Evolutionary conservation across 2,329 filamentous ascomycete species (phyloP).

Genomic region (Neoascochyta sp.): DNA sequence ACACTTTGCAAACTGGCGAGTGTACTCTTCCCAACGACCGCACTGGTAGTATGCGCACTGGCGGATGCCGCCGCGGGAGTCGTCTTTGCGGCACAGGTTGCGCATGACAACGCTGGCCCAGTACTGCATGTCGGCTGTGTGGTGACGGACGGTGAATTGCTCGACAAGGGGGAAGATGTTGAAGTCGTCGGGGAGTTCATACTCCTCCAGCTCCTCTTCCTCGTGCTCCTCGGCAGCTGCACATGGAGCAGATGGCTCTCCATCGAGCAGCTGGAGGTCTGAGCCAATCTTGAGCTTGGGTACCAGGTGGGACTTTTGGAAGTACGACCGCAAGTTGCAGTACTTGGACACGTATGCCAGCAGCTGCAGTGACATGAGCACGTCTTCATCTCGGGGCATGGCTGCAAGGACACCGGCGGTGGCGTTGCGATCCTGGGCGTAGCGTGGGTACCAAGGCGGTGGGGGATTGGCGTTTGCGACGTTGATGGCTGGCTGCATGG

Average conservation of each 20-base stretch:
- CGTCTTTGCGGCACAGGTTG: constrained; percentile 96
- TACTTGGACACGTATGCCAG: constrained; percentile 98
- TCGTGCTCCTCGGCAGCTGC: constrained; percentile 45
- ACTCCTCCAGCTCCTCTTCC: constrained; percentile 77
- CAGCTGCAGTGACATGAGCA: constrained; percentile 94
- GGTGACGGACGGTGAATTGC: constrained; percentile 94
- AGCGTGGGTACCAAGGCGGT: constrained; percentile 73
- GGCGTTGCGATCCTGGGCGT: constrained; percentile 68
- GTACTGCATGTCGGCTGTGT: constrained; percentile 97
- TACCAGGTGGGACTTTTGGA: constrained; percentile 90
- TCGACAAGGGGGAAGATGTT: constrained; percentile 98
- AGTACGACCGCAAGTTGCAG: constrained; percentile 91
- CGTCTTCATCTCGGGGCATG: constrained; percentile 95
- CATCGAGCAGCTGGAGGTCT: constrained; percentile 76
- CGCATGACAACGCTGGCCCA: constrained; percentile 99
- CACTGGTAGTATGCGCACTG: constrained; percentile 98
- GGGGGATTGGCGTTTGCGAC: constrained; percentile 71
- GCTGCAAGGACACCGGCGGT: constrained; percentile 73
- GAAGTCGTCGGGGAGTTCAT: constrained; percentile 86
- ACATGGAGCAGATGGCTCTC: constrained; percentile 48
- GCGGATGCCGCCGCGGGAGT: constrained; percentile 86
- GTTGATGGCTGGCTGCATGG: constrained; percentile 63
- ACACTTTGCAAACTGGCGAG: constrained; percentile 96
- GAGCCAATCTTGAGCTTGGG: constrained; percentile 85
- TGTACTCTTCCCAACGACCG: constrained; percentile 96